Base-by-base conservation (phyloP, 805 yeast genomes). In the Lachancea sp. region DNA sequence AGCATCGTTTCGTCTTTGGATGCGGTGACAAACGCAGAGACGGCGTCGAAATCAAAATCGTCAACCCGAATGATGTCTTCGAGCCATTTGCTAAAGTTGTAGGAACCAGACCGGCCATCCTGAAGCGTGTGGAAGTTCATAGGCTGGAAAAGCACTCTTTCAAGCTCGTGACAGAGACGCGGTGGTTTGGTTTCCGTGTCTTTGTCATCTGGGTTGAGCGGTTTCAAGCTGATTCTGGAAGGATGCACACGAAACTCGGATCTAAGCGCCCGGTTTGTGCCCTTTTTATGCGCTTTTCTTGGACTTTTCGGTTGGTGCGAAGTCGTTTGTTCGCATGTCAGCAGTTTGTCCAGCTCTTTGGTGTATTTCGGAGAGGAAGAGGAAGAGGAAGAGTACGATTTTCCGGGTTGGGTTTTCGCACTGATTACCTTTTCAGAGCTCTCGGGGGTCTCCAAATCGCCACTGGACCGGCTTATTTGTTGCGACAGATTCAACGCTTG, bases 81-180 rank as follows among this genome's bases (percentile, higher is more conserved):
- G 36, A 91, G 66, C 44, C 66, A 70, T 2, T 82, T 79, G 8
- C 79, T 67, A 60, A 85, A 89, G 60, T 88, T 86, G 62, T 72
- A 81, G 1, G 79, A 81, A 38, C 81, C 71, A 0, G 95, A 78
- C 48, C 96, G 71, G 16, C 89, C 82, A 63, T 90, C 96, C 56
- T 78, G 79, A 27, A 85, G 62, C 48, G 75, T 81, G 53, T 89
- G 95, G 1, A 86, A 82, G 0, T 75, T 95, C 60, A 58, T 45
- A 0, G 96, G 96, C 26, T 83, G 80, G 59, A 84, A 86, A 11
- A 91, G 65, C 0, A 84, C 89, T 35, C 84, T 67, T 31, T 84
- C 82, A 16, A 93, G 71, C 41, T 74, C 75, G 55, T 85, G 88
- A 9, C 79, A 75, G 32, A 91, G 65, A 15, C 52, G 58, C 0